A percentile compares a stretch with the other conserved stretches of the same genome.
These are phyloP conservation scores for Candida vartiovaarae DNA, from an alignment of 805 yeast genomes.

Conservation along the genomic window DNA sequence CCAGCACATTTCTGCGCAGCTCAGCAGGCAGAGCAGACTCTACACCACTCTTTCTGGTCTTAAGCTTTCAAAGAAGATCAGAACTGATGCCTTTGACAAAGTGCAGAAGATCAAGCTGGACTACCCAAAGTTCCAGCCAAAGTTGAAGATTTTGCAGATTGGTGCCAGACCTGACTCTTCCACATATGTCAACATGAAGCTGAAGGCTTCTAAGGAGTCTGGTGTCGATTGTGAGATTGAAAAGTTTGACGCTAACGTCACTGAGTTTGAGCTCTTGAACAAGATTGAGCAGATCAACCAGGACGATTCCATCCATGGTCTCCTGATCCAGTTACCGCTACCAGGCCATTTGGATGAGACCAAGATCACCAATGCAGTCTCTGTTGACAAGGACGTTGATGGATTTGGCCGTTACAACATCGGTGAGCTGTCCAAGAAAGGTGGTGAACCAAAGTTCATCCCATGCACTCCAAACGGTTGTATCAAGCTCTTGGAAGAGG, in stretches of 20 bases:
- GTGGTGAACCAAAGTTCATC: slow-evolving; percentile 61
- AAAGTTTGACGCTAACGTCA: slow-evolving; percentile 47
- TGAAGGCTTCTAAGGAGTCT: slow-evolving; percentile 69
- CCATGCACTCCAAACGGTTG: slow-evolving; percentile 87
- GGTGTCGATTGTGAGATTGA: slow-evolving; percentile 55
- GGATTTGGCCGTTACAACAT: slow-evolving; percentile 76
- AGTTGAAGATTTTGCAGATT: slow-evolving; percentile 65
- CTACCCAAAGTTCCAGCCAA: slow-evolving; percentile 55
- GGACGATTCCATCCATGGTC: slow-evolving; percentile 58
- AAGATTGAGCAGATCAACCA: slow-evolving; percentile 50
- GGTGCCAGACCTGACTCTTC: slow-evolving; percentile 74
- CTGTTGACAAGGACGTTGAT: slow-evolving; percentile 69
- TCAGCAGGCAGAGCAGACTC: slow-evolving; percentile 19
- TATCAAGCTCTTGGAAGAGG: slow-evolving; percentile 51
- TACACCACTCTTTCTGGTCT: slow-evolving; percentile 39
- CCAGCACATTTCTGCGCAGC: slow-evolving; percentile 1
- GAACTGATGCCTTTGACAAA: slow-evolving; percentile 34
- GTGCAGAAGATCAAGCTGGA: slow-evolving; percentile 26
- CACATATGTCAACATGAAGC: slow-evolving; percentile 76
- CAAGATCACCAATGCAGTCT: slow-evolving; percentile 57
- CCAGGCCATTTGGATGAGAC: slow-evolving; percentile 68
- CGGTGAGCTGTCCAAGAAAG: slow-evolving; percentile 69
- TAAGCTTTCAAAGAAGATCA: slow-evolving; percentile 36
- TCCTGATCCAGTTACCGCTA: slow-evolving; percentile 70
- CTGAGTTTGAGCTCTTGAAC: slow-evolving; percentile 49